Percentiles rank a stretch among this genome's conserved stretches.
Evolutionary conservation across 208 protist genomes (phyloP).

Genomic region (Blechomonas ayalai): DNA sequence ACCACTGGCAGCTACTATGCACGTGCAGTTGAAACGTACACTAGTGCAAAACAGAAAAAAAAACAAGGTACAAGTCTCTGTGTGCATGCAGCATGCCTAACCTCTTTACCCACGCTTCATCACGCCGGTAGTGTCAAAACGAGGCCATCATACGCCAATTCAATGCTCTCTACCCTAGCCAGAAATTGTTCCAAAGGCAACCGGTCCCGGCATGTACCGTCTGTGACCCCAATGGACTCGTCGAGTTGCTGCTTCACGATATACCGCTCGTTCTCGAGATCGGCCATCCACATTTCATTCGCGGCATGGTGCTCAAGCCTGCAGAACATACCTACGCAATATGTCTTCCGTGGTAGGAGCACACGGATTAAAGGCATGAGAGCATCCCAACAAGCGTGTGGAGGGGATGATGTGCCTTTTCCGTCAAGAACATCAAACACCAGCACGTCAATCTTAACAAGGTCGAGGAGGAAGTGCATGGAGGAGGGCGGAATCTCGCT

Average conservation of each 20-base stretch:
- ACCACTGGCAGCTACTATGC: too few species aligned
- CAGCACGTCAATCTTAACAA: constrained; percentile 81
- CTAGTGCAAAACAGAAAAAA: constrained; percentile 6
- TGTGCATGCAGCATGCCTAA: background rate
- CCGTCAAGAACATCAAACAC: constrained; percentile 64
- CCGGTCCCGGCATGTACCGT: background rate
- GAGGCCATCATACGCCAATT: constrained; percentile 69
- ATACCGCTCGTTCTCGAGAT: constrained; percentile 25
- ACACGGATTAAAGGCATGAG: constrained; percentile 33
- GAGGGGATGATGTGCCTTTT: constrained; percentile 24
- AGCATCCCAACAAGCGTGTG: constrained; percentile 79
- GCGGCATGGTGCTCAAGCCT: constrained; percentile 48
- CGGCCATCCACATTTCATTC: constrained; percentile 26
- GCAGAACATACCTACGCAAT: constrained; percentile 85
- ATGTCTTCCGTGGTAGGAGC: constrained; percentile 36
- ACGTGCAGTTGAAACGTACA: constrained; percentile 7
- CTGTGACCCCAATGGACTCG: background rate
- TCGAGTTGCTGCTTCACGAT: constrained; percentile 10
- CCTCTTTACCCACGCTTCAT: too few species aligned
- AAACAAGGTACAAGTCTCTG: background rate
- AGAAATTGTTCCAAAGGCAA: constrained; percentile 8
- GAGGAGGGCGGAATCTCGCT: constrained; percentile 31
- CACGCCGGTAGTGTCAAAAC: constrained; percentile 32
- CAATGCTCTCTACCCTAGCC: constrained; percentile 24
- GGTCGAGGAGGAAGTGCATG: constrained; percentile 57